Percentiles rank a stretch among this genome's conserved stretches.
Evolutionary conservation across 352 stramenopile species (phyloP).

Genomic region (Globisporangium perplexum): DNA sequence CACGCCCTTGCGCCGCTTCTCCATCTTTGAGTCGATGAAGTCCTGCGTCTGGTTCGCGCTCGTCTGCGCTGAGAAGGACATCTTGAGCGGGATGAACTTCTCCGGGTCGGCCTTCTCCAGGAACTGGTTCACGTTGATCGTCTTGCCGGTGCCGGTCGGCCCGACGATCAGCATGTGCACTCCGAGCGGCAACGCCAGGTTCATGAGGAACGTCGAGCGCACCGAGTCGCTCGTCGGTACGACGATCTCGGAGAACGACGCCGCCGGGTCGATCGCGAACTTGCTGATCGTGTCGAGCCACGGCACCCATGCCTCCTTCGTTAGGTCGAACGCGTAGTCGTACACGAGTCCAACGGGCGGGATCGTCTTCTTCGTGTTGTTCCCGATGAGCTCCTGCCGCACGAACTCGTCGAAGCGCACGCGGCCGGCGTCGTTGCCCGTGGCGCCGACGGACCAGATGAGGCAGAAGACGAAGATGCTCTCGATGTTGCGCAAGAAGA

Average conservation of each 20-base stretch:
- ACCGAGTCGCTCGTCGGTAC: constrained; percentile 93
- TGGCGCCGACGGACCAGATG: constrained; percentile 90
- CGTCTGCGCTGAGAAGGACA: constrained; percentile 92
- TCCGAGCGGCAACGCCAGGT: constrained; percentile 69
- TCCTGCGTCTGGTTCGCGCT: constrained; percentile 92
- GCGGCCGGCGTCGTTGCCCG: constrained; percentile 82
- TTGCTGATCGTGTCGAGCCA: constrained; percentile 91
- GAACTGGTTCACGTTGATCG: constrained; percentile 92
- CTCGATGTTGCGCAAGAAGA: constrained; percentile 76
- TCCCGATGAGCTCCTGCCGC: constrained; percentile 70
- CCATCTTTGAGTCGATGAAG: constrained; percentile 92
- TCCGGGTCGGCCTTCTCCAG: constrained; percentile 85
- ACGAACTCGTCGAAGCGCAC: constrained; percentile 85
- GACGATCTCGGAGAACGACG: constrained; percentile 90
- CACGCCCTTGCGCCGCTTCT: constrained; percentile 91
- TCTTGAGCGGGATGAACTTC: constrained; percentile 89
- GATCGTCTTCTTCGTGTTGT: constrained; percentile 47
- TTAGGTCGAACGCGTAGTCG: constrained; percentile 88
- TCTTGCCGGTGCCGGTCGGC: constrained; percentile 93
- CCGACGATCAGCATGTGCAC: constrained; percentile 93
- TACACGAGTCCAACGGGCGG: constrained; percentile 76
- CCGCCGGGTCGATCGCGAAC: constrained; percentile 62
- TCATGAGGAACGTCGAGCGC: constrained; percentile 90
- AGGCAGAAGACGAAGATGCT: constrained; percentile 91
- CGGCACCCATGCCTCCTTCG: constrained; percentile 74